phyloP scores from a whole-genome alignment of 805 yeast genomes.

The Blastobotrys muscicola region DNA sequence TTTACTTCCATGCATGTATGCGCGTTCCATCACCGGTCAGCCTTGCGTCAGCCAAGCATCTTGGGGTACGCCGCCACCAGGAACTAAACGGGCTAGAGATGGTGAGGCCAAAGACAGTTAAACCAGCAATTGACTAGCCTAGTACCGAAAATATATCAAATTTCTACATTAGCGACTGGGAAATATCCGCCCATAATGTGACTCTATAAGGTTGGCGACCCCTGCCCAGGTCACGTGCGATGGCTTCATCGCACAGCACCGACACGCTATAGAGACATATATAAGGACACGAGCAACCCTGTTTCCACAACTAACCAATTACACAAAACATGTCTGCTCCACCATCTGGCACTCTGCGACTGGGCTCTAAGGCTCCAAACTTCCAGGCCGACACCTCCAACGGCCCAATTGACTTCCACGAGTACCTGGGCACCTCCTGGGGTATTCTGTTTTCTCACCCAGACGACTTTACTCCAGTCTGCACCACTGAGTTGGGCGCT shows the following conservation, averaged over 20 bases:
- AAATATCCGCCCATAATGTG: no score
- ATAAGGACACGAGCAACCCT: background rate
- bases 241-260: background rate
- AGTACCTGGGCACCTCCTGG: slow-evolving; percentile 81
- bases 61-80: no score
- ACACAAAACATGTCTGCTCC: slow-evolving; percentile 17
- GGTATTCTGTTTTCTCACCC: slow-evolving; percentile 87
- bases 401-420: slow-evolving; percentile 81
- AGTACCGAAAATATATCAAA: no score
- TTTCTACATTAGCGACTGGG: no score
- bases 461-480: slow-evolving; percentile 93
- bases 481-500: slow-evolving; percentile 94
- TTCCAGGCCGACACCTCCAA: slow-evolving; percentile 75
- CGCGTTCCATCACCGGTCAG: no score
- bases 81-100: no score
- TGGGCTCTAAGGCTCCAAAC: slow-evolving; percentile 84
- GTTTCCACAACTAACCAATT: background rate
- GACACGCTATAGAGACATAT: background rate
- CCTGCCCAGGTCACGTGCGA: no score
- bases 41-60: no score
- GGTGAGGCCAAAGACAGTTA: no score
- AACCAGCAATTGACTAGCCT: no score
- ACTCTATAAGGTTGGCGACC: no score
- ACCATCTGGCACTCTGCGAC: slow-evolving; percentile 40
- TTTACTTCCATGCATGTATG: background rate